Percentiles rank a stretch among this genome's conserved stretches.
Conservation (phyloP, 2,329 filamentous ascomycete species). For the Endoconidiophora laricicola region DNA sequence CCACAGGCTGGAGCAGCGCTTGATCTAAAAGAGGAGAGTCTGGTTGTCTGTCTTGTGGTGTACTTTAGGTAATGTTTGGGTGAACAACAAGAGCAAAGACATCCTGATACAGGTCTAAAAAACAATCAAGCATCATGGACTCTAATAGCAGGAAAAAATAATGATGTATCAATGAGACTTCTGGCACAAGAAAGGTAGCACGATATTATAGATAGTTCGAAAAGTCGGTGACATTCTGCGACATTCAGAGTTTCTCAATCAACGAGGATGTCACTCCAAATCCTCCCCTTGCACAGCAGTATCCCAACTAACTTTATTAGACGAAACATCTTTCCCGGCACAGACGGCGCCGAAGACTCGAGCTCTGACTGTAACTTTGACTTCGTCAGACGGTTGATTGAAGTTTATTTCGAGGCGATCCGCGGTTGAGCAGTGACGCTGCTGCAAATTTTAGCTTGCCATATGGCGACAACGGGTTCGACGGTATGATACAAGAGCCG, state of each 20-base stretch:
- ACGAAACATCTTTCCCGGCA: conserved; percentile 25
- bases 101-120: no score
- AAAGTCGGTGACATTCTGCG: conserved; percentile 17
- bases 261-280: no score
- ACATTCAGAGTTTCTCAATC: no score
- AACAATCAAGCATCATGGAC: no score
- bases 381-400: conserved; percentile 21
- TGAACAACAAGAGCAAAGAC: no score
- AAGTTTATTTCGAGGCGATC: conserved; percentile 27
- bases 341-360: conserved; percentile 19
- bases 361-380: conserved; percentile 18
- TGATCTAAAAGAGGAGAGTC: conserved; percentile 29
- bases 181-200: no score
- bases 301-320: conserved; percentile 26
- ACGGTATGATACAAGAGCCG: no score
- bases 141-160: no score
- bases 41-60: conserved; percentile 12
- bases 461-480: neutral
- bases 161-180: no score
- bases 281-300: conserved; percentile 23
- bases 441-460: neutral
- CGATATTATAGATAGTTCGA: neutral
- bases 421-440: conserved; percentile 21
- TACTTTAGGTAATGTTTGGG: no score
- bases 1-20: conserved; percentile 25